Evolutionary conservation across 768 basidiomycete genomes (phyloP).

Genomic region (Hydnum rufescens): DNA sequence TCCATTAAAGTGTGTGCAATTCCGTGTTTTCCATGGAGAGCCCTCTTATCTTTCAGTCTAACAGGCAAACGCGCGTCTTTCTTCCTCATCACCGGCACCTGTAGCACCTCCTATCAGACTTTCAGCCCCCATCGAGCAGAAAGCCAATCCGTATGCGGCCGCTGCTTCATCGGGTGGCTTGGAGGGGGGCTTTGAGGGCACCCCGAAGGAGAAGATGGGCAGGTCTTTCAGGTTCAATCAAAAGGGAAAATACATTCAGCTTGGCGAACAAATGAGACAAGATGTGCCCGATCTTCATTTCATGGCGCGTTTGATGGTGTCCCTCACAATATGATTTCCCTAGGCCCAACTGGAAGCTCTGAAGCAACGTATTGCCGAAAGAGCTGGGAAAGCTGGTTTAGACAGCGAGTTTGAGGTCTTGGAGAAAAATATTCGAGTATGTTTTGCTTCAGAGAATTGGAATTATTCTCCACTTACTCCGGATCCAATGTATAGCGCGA

Average conservation of each 20-base stretch:
- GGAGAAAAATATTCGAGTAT: constrained; percentile 73
- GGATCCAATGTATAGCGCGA: constrained; percentile 32
- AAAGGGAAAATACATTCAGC: constrained; percentile 59
- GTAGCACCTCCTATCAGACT: constrained; percentile 10
- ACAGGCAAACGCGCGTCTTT: constrained; percentile 60
- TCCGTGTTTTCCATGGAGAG: neutral
- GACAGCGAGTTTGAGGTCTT: constrained; percentile 83
- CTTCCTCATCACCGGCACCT: constrained; percentile 25
- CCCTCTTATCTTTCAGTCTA: neutral
- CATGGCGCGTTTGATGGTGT: constrained; percentile 22
- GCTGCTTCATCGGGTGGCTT: constrained; percentile 18
- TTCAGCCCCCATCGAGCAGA: constrained; percentile 10
- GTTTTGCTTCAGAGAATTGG: constrained; percentile 11
- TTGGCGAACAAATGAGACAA: constrained; percentile 26
- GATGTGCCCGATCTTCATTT: constrained; percentile 44
- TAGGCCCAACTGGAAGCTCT: constrained; percentile 69
- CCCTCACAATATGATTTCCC: no score
- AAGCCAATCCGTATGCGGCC: constrained; percentile 63
- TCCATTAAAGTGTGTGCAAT: constrained; percentile 52
- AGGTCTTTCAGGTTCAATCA: constrained; percentile 70
- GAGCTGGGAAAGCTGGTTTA: constrained; percentile 80
- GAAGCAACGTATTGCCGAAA: constrained; percentile 83
- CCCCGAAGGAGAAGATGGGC: constrained; percentile 47
- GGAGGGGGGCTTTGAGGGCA: constrained; percentile 42
- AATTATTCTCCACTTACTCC: neutral